Evolutionary conservation across 2,329 filamentous ascomycete genomes (phyloP).

Genomic region (Chaetomiaceae sp.): DNA sequence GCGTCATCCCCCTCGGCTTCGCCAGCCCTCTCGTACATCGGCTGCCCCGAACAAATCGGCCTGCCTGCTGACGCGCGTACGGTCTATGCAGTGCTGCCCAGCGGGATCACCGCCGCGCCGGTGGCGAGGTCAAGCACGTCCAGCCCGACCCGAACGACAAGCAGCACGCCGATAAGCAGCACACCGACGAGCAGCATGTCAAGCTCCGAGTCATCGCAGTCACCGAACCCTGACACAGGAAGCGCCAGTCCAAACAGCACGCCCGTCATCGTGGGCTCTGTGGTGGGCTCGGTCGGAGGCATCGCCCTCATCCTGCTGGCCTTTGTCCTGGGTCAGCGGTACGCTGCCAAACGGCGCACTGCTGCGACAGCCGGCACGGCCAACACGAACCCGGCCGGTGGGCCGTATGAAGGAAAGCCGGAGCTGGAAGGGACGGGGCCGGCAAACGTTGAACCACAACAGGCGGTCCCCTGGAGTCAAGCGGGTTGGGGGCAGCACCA

Average conservation of each 20-base stretch:
- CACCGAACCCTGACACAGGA: background rate
- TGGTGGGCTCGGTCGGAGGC: background rate
- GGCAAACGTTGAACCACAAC: background rate
- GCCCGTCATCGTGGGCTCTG: background rate
- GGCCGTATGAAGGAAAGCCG: background rate
- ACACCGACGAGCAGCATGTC: no score
- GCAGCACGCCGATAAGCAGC: no score
- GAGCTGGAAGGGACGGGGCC: background rate
- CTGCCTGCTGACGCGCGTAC: background rate
- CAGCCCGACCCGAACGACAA: background rate
- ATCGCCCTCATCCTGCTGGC: background rate
- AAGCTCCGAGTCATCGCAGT: background rate
- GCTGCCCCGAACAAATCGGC: background rate
- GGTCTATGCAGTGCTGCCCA: background rate
- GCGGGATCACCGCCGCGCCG: background rate
- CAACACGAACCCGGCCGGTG: background rate
- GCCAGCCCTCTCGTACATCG: background rate
- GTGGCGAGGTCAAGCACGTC: background rate
- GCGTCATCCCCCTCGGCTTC: background rate
- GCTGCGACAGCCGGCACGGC: background rate
- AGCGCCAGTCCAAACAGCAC: background rate
- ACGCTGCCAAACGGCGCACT: background rate
- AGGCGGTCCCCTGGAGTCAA: no score
- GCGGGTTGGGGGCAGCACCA: no score
- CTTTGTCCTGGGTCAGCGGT: background rate